phyloP scores from a whole-genome alignment of 768 basidiomycete genomes.

The Candolleomyces efflorescens region DNA sequence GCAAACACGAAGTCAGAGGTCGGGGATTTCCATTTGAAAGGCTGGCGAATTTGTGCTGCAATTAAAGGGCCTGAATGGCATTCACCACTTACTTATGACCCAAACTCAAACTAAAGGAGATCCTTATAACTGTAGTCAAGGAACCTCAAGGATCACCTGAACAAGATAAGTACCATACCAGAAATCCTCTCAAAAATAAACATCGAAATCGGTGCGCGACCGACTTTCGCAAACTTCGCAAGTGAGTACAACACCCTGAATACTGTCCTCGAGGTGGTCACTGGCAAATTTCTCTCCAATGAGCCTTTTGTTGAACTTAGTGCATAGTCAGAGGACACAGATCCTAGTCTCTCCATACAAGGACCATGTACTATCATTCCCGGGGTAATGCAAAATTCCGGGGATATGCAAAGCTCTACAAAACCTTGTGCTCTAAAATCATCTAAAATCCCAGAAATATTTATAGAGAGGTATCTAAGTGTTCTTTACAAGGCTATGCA shows the following conservation, averaged over 20 bases:
- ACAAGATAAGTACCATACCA: conserved; percentile 9
- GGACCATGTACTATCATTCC: conserved; percentile 36
- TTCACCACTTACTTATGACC: no score
- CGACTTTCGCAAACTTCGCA: conserved; percentile 37
- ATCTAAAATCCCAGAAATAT: no score
- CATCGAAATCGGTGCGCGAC: conserved; percentile 40
- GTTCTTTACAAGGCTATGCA: no score
- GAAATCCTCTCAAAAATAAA: conserved; percentile 36
- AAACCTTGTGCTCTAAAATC: no score
- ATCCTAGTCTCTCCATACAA: conserved; percentile 17
- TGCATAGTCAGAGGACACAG: not conserved
- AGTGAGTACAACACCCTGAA: conserved; percentile 40
- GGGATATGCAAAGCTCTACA: no score
- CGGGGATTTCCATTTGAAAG: no score
- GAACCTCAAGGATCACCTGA: not conserved
- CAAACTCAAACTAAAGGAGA: conserved; percentile 1
- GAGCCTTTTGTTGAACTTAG: not conserved
- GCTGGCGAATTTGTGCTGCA: no score
- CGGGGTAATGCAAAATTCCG: no score
- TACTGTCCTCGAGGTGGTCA: conserved; percentile 27
- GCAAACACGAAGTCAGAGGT: no score
- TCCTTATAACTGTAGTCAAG: not conserved
- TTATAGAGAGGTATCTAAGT: no score
- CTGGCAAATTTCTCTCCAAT: not conserved
- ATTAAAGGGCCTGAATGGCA: no score